These are phyloP conservation scores for Penicillium salamii DNA, from an alignment of 495 filamentous ascomycete species.

Conservation along the genomic window DNA sequence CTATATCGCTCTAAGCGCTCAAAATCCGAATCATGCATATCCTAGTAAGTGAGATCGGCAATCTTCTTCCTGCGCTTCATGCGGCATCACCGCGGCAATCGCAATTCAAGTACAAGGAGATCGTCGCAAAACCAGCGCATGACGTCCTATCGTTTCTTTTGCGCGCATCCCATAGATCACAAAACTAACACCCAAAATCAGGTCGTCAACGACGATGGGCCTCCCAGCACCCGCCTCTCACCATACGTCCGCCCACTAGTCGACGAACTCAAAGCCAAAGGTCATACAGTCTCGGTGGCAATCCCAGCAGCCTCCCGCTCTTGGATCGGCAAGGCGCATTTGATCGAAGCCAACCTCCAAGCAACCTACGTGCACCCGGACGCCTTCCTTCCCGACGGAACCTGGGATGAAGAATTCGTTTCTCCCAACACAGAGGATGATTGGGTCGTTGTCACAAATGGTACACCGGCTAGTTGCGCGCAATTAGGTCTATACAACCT, in stretches of 20 bases:
- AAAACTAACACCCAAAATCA: slow-evolving; percentile 26
- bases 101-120: not conserved
- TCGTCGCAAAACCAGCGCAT: not conserved
- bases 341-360: slow-evolving; percentile 79
- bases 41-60: slow-evolving; percentile 34
- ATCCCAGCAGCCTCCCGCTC: slow-evolving; percentile 87
- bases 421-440: slow-evolving; percentile 41
- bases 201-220: slow-evolving; percentile 93
- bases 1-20: slow-evolving; percentile 13
- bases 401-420: slow-evolving; percentile 28
- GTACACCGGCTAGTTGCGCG: slow-evolving; percentile 81
- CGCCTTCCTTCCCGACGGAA: slow-evolving; percentile 54
- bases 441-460: slow-evolving; percentile 86
- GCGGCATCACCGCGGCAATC: not conserved
- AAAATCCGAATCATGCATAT: slow-evolving; percentile 40
- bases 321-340: slow-evolving; percentile 97
- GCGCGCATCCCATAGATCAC: not conserved
- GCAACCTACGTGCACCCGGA: slow-evolving; percentile 76
- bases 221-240: slow-evolving; percentile 79
- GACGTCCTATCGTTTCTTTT: slow-evolving; percentile 2
- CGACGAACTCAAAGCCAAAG: slow-evolving; percentile 67
- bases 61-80: not conserved
- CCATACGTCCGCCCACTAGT: slow-evolving; percentile 89
- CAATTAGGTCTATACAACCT: slow-evolving; percentile 89
- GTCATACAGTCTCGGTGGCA: slow-evolving; percentile 85